Evolutionary conservation across 495 filamentous ascomycete genomes (phyloP), one percentile per base, ranked within the genome.

Genomic region (Rhypophila decipiens): DNA sequence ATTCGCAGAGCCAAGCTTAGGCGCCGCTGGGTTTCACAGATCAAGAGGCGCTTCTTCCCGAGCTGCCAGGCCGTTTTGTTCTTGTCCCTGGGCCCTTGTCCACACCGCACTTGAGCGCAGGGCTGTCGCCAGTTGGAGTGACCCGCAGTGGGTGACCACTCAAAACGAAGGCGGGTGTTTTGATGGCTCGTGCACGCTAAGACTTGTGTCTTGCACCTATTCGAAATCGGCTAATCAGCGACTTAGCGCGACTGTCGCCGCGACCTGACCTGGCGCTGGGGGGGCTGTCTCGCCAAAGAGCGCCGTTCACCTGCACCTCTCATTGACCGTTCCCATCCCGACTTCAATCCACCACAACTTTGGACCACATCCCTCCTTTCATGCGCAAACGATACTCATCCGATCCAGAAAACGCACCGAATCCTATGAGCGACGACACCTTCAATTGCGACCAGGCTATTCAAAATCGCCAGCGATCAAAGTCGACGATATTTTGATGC

Each of bases 211-310:
- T 23, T 35, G 20, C 36, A 43, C 52, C 48, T 54, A 42, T 42
- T 47, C 42, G 38, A 44, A 47, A 34, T 33, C 55, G 56, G 58
- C 47, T 58, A 61, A 58, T 61, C 52, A 59, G 47, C 55, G 56
- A 49, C 40, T 46, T 56, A 58, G 58, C 58, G 58, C 58, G 58
- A 57, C 44, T 31, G 33, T 46, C 40, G 36, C 46, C 39, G 51
- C 42, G 46, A 49, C 35, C 46, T 33, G 34, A 12, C 27, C 51
- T 39, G 42, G 24, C 35, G 13, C 36, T 41, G 17, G n/a, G n/a
- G n/a, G n/a, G 20, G 33, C 46, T 19, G 35, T 27, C 42, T 37
- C 9, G 19, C 17, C 41, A 44, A 24, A 31, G 41, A 44, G 20
- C 24, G 34, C 24, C 29, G 9, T 24, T 19, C 24, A 17, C 19